Evolutionary conservation across 345 rosid species (phyloP), one percentile per base, ranked within the genome.

Genomic region (Limnanthes douglasii): DNA sequence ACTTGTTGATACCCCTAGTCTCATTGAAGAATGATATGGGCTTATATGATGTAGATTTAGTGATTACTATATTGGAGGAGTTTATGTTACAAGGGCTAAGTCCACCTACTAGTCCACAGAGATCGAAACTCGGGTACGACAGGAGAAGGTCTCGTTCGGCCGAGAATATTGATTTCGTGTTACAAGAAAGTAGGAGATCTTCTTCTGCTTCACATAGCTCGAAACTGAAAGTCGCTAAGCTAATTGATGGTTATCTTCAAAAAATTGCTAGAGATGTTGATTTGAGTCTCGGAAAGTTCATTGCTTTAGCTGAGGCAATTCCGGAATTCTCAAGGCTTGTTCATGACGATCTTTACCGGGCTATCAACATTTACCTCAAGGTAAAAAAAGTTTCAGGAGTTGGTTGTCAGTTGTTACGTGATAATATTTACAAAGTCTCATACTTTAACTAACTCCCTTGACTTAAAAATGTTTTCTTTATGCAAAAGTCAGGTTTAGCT

Each of bases 361-460:
- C 94, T 1, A 72, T 88, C 50, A 95, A 83, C 67, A 66, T 68
- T 51, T 88, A 72, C 57, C 95, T 88, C 46, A 70, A 83, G 95
- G 95, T 88, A 78, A 62, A 13, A 39, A 30, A 25, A 25, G 53
- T 39, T 40, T 6, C 20, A 36, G 18, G 33, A 22, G 1, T 0
- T 25, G 17, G 4, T 6, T 4, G 26, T 11, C 10, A 1, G 30
- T 33, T 15, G 8, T 31, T 17, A 20, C 8, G 17, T 19, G 43
- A 38, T 18, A 2, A 34, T 27, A 13, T 12, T 10, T 18, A 20
- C 19, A 18, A 0, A 15, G 5, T 1, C 21, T 30, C 4, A 31
- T 39, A 11, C 37, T 55, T 47, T 70, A 37, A 64, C 78, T 72
- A 48, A 70, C 75, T 64, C 46, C 50, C 13, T 66, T 70, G 75